Conservation (phyloP, 148 eudicot species). For the Camellia granthamiana region DNA sequence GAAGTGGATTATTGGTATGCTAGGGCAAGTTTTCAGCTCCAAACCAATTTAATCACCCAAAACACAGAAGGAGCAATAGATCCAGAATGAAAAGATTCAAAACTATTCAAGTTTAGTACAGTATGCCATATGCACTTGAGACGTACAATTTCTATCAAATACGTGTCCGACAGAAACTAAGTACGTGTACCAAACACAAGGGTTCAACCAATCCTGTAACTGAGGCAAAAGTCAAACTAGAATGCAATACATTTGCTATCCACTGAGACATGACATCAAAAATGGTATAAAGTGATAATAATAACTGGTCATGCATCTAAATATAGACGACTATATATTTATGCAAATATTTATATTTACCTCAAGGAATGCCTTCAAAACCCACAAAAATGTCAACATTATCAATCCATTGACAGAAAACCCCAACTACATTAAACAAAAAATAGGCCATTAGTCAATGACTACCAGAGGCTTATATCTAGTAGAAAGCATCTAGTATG, state of each 20-base stretch:
- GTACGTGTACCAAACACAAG: background rate
- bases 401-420: conserved; percentile 89
- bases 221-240: background rate
- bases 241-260: background rate
- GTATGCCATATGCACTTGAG: background rate
- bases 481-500: conserved; percentile 6
- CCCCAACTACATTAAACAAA: conserved; percentile 56
- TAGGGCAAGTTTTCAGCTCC: background rate
- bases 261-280: background rate
- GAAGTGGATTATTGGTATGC: too few species aligned
- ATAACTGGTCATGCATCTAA: background rate
- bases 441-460: background rate
- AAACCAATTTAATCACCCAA: background rate
- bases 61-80: background rate
- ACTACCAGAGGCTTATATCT: background rate
- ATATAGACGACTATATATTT: background rate
- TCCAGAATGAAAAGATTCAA: background rate
- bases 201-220: background rate
- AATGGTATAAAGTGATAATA: conserved; percentile 9
- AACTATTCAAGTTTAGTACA: background rate
- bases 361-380: conserved; percentile 93
- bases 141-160: background rate
- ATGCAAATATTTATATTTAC: conserved; percentile 33
- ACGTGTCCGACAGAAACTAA: background rate
- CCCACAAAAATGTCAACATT: conserved; percentile 84